Conservation (phyloP, 1,139 yeast genomes). For the Candida gigantensis region DNA sequence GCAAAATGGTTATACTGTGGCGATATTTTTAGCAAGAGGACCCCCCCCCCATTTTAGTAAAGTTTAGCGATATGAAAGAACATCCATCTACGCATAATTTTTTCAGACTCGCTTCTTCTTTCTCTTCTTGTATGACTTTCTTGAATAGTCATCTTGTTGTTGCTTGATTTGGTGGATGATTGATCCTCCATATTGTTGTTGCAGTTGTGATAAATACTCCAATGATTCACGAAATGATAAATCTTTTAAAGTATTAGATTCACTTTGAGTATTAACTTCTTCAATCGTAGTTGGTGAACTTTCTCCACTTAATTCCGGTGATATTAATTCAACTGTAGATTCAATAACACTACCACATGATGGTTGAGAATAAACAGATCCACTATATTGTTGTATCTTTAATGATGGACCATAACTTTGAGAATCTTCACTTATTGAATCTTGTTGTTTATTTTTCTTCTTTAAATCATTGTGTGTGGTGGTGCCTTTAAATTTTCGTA, state of each 20-base stretch:
- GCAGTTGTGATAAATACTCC: slow-evolving; percentile 17
- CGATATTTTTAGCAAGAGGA: too few relatives aligned
- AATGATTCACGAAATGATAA: slow-evolving; percentile 21
- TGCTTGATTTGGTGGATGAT: too few relatives aligned
- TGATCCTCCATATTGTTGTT: slow-evolving; percentile 5
- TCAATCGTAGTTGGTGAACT: slow-evolving; percentile 2
- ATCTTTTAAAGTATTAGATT: slow-evolving; percentile 11
- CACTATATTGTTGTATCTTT: background rate
- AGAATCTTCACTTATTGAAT: background rate
- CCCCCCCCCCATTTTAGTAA: too few relatives aligned
- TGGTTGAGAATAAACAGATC: background rate
- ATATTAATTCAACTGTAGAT: background rate
- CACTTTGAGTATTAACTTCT: slow-evolving; percentile 1
- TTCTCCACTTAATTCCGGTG: background rate
- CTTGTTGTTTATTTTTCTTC: too few relatives aligned
- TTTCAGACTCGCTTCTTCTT: too few relatives aligned
- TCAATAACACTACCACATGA: background rate
- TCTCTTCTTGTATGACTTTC: too few relatives aligned
- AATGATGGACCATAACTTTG: background rate
- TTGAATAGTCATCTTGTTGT: too few relatives aligned
- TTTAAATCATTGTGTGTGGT: too few relatives aligned
- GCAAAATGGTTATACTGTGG: too few relatives aligned
- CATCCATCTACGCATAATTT: too few relatives aligned
- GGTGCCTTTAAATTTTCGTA: slow-evolving; percentile 13
- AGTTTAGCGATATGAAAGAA: too few relatives aligned